These are phyloP conservation scores for Rutstroemia sp. DNA, from an alignment of 2,329 filamentous ascomycete species.

Conservation along the genomic window DNA sequence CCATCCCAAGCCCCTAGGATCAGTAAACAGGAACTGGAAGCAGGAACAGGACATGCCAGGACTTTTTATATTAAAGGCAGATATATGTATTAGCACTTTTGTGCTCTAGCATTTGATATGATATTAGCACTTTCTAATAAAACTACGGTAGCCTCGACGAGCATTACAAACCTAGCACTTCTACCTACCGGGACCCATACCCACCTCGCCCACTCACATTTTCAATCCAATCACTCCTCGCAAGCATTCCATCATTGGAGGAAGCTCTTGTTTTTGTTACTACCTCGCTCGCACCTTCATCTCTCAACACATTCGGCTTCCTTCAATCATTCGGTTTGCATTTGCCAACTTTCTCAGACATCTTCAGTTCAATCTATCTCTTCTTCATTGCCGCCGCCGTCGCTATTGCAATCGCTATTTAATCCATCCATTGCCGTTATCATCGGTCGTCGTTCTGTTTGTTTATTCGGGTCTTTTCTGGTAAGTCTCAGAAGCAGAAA, in stretches of 20 bases:
- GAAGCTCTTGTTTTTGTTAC: neutral
- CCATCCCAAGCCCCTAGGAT: too few species aligned
- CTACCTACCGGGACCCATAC: neutral
- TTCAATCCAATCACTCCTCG: neutral
- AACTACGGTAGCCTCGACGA: too few species aligned
- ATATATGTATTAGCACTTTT: too few species aligned
- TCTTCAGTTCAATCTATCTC: neutral
- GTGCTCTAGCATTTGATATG: too few species aligned
- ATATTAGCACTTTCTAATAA: too few species aligned
- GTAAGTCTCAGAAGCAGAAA: neutral
- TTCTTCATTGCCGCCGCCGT: neutral
- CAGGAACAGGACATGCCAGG: too few species aligned
- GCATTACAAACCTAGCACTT: too few species aligned
- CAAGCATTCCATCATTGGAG: neutral
- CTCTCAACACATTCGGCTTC: neutral
- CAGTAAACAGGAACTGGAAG: too few species aligned
- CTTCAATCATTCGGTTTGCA: constrained; percentile 3
- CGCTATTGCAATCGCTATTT: neutral
- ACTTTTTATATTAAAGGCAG: too few species aligned
- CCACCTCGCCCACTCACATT: neutral
- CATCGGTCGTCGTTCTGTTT: neutral
- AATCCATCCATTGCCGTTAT: neutral
- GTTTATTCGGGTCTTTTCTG: neutral
- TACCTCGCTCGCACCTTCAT: neutral
- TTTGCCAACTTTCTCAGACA: neutral